Evolutionary conservation across 495 filamentous ascomycete species (phyloP), one percentile per base, ranked within the genome.

Genomic region (Aspergillus kassunensis): DNA sequence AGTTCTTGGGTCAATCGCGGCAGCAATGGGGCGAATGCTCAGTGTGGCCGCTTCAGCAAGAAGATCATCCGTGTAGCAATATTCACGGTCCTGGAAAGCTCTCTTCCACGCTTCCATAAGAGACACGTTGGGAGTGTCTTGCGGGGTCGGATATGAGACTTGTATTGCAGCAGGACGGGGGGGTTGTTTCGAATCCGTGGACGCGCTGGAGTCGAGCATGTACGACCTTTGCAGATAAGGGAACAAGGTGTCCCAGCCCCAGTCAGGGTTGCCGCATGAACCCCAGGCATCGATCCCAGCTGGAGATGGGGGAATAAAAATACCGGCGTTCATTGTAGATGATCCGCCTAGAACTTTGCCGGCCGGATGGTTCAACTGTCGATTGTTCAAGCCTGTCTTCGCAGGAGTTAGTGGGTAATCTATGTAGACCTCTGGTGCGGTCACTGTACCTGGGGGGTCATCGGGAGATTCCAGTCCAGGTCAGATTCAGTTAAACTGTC

Each of bases 391-490:
- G 10, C 60, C 54, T 3, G 35, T 13, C 48, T 51, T 21, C 6
- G 23, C 12, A 8, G 13, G 21, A n/a, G 42, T 40, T 21, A 24
- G 16, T 21, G 18, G 12, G 13, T 5, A 15, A 15, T 15, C n/a
- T n/a, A n/a, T n/a, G n/a, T n/a, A n/a, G n/a, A n/a, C n/a, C n/a
- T n/a, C n/a, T n/a, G n/a, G n/a, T n/a, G n/a, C n/a, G n/a, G n/a
- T n/a, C n/a, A n/a, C n/a, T 8, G 21, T 34, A 78, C 74, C 67
- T 84, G 79, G 6, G 77, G 74, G 1, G 63, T 57, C 4, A 74
- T 77, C 24, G 59, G 64, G 18, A 79, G 70, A 23, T 76, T 72
- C 81, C 80, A 84, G 55, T 82, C 80, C 49, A 77, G 74, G 15
- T 79, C 72, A 0, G 72, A 60, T 8, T 72, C 73, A 39, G 65